These are phyloP conservation scores for Glycyrrhiza uralensis DNA, from an alignment of 306 rosid species.

Conservation along the genomic window DNA sequence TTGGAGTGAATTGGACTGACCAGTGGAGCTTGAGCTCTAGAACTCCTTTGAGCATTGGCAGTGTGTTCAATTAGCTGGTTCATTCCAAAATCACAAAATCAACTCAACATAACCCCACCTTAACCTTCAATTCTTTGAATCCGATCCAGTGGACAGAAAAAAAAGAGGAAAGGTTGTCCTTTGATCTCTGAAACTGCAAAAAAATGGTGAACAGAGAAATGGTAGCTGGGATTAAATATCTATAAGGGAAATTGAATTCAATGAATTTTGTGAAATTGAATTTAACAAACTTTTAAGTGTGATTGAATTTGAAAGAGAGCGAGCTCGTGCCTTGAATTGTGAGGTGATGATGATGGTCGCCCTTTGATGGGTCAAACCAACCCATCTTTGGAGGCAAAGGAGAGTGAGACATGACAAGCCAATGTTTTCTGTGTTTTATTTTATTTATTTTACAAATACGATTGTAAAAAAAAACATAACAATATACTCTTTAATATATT, in stretches of 20 bases:
- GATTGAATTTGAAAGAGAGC: too few species aligned
- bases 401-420: slow-evolving; percentile 23
- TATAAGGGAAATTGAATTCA: neutral
- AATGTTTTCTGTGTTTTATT: too few species aligned
- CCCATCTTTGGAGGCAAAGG: slow-evolving; percentile 26
- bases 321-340: neutral
- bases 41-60: slow-evolving; percentile 52
- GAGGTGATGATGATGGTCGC: slow-evolving; percentile 4
- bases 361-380: slow-evolving; percentile 32
- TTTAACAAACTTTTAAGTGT: too few species aligned
- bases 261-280: too few species aligned
- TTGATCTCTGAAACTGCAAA: slow-evolving; percentile 39
- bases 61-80: slow-evolving; percentile 45
- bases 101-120: slow-evolving; percentile 35
- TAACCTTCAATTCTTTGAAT: slow-evolving; percentile 29
- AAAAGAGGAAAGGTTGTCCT: neutral
- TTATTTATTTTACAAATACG: too few species aligned
- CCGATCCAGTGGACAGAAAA: slow-evolving; percentile 31
- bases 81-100: slow-evolving; percentile 46
- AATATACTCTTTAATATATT: too few species aligned
- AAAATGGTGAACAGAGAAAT: slow-evolving; percentile 7
- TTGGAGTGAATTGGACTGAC: slow-evolving; percentile 36
- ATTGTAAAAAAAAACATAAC: too few species aligned
- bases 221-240: neutral
- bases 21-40: slow-evolving; percentile 78